Conservation (phyloP, 352 stramenopile species). For the Pythium guiyangense region DNA sequence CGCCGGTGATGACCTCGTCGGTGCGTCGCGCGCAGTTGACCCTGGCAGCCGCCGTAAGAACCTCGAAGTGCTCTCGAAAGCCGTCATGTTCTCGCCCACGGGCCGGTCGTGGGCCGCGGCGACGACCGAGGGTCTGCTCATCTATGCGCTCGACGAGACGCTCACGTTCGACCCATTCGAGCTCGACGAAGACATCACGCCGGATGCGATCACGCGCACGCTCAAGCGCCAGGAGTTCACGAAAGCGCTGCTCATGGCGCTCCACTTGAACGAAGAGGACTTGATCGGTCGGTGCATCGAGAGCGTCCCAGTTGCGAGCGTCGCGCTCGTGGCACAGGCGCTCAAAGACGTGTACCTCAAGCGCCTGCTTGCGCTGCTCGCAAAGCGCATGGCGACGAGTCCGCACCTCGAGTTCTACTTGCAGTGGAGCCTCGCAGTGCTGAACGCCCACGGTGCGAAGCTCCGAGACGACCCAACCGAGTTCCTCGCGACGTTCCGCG, state of each 20-base stretch:
- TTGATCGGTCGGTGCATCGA: constrained; percentile 92
- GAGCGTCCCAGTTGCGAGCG: constrained; percentile 83
- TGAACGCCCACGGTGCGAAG: constrained; percentile 91
- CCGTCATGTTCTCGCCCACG: constrained; percentile 96
- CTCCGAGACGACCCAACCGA: constrained; percentile 72
- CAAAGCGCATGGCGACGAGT: constrained; percentile 89
- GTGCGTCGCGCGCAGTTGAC: constrained; percentile 89
- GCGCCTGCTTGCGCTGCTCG: constrained; percentile 90
- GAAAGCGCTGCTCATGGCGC: constrained; percentile 93
- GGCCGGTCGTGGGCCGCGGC: constrained; percentile 95
- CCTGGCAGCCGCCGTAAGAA: constrained; percentile 84
- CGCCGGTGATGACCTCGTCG: constrained; percentile 55
- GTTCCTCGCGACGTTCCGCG: constrained; percentile 80
- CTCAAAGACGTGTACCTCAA: constrained; percentile 91
- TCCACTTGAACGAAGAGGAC: constrained; percentile 96
- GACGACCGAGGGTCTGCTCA: constrained; percentile 96
- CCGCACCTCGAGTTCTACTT: constrained; percentile 98
- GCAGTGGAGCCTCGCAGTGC: constrained; percentile 92
- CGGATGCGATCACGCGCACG: constrained; percentile 87
- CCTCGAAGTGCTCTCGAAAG: constrained; percentile 87
- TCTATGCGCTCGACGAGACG: constrained; percentile 96
- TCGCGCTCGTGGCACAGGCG: constrained; percentile 88
- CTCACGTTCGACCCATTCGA: constrained; percentile 99
- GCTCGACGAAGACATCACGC: constrained; percentile 97
- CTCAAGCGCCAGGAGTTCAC: constrained; percentile 87